These are phyloP conservation scores for Arctostaphylos glauca DNA, from an alignment of 148 eudicot species.

Conservation along the genomic window DNA sequence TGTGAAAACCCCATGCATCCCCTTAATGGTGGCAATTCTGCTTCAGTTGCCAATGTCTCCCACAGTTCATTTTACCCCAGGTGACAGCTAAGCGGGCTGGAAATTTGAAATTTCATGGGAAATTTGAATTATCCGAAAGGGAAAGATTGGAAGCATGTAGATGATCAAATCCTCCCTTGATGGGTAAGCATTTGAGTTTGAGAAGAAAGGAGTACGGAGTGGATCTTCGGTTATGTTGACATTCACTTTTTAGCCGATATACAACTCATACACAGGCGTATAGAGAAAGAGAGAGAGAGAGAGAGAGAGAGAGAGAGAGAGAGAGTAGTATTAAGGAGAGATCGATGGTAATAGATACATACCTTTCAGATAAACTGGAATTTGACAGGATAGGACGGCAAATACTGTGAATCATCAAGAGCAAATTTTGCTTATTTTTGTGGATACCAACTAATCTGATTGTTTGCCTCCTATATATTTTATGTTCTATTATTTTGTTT, in stretches of 20 bases:
- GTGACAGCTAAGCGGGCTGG: slow-evolving; percentile 15
- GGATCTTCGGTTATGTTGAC: not conserved
- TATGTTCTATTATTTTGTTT: not conserved
- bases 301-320: not conserved
- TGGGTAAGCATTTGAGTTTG: not conserved
- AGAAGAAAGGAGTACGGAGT: not conserved
- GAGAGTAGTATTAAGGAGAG: not conserved
- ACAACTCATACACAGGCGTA: not conserved
- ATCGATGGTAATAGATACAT: not conserved
- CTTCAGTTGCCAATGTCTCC: slow-evolving; percentile 35
- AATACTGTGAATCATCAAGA: not conserved
- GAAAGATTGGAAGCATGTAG: not conserved
- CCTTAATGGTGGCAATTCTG: slow-evolving; percentile 19
- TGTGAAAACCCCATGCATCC: slow-evolving; percentile 22
- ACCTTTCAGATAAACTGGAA: not conserved
- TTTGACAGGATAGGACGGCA: not conserved
- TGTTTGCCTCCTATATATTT: not conserved
- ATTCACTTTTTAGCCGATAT: slow-evolving; percentile 9
- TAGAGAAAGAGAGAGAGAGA: not conserved
- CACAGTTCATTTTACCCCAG: slow-evolving; percentile 33
- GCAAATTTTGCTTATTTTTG: not conserved
- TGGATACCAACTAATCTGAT: not conserved
- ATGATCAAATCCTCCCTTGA: not conserved
- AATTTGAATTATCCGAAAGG: not conserved
- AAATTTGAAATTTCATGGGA: not conserved